Evolutionary conservation across 2,329 filamentous ascomycete genomes (phyloP).

Genomic region (Trichoderma aggressivum): DNA sequence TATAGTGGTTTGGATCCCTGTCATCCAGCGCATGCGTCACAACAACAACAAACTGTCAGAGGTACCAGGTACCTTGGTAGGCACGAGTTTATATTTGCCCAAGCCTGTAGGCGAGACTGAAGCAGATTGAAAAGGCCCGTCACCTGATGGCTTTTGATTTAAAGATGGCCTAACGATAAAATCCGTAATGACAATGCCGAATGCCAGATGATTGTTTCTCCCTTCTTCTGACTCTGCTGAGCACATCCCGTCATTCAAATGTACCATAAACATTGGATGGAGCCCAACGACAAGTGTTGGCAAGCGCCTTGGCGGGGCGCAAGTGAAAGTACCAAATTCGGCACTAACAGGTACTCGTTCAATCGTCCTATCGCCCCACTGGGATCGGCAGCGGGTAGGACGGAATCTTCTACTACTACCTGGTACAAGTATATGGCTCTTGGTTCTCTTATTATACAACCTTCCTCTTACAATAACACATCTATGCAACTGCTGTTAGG

Average conservation of each 20-base stretch:
- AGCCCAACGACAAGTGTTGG: background rate
- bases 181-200: background rate
- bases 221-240: background rate
- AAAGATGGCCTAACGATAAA: background rate
- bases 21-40: background rate
- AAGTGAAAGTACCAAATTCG: background rate
- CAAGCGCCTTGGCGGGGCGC: background rate
- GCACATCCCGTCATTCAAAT: background rate
- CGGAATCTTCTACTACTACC: slow-evolving; percentile 1
- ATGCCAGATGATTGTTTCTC: background rate
- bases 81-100: background rate
- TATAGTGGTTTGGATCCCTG: background rate
- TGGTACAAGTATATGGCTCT: background rate
- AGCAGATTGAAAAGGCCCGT: background rate
- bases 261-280: background rate
- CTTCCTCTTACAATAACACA: no score
- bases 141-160: background rate
- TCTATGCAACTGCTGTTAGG: no score
- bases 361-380: background rate
- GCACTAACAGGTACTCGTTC: background rate
- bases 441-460: background rate
- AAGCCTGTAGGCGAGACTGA: background rate
- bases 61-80: background rate
- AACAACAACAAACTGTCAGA: background rate
- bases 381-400: background rate